phyloP scores from a whole-genome alignment of 768 basidiomycete genomes.

The Termitomyces eurrhizus region DNA sequence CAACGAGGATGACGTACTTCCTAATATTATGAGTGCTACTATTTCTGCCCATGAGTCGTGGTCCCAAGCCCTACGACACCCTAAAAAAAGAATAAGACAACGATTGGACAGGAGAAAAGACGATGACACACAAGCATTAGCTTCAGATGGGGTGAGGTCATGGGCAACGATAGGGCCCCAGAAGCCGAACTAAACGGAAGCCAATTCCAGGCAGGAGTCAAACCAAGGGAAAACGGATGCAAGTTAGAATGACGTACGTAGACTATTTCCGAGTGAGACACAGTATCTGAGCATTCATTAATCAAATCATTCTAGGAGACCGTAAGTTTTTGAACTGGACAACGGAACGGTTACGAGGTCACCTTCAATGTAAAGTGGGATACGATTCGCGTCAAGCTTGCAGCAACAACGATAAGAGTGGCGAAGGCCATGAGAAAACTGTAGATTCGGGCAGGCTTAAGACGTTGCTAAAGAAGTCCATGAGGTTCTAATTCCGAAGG shows the following conservation, averaged over 20 bases:
- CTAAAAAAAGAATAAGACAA: constrained; percentile 31
- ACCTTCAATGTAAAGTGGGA: constrained; percentile 72
- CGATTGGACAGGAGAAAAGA: neutral
- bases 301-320: constrained; percentile 53
- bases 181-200: constrained; percentile 41
- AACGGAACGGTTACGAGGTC: constrained; percentile 3
- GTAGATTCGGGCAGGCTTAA: constrained; percentile 50
- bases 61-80: constrained; percentile 57
- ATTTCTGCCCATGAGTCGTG: constrained; percentile 69
- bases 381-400: constrained; percentile 52
- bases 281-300: constrained; percentile 43
- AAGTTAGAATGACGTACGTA: constrained; percentile 27
- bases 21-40: constrained; percentile 53
- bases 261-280: constrained; percentile 29
- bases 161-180: constrained; percentile 42
- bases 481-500: neutral
- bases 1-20: constrained; percentile 38
- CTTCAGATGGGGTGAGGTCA: constrained; percentile 32
- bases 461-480: constrained; percentile 43
- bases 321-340: neutral
- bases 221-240: neutral
- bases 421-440: constrained; percentile 46
- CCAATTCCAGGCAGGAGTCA: neutral
- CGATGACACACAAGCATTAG: constrained; percentile 39
- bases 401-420: constrained; percentile 44